These are phyloP conservation scores for Naganishia friedmannii DNA, from an alignment of 768 basidiomycete species.

Conservation along the genomic window DNA sequence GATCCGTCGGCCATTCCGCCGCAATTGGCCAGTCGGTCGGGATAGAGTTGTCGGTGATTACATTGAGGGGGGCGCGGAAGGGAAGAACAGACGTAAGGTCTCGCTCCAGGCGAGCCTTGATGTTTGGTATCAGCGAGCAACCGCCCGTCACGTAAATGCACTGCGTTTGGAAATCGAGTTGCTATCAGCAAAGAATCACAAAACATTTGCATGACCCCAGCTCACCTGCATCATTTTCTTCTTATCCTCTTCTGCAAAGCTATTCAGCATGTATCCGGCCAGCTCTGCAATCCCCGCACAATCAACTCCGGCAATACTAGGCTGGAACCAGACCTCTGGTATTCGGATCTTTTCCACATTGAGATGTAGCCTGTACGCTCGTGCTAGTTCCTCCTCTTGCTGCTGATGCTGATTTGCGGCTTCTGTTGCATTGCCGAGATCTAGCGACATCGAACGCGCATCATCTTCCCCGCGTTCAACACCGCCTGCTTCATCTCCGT, in stretches of 20 bases:
- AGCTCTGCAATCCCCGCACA: constrained; percentile 93
- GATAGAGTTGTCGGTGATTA: constrained; percentile 58
- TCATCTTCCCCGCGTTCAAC: not conserved
- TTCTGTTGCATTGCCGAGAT: not conserved
- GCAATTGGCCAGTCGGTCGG: constrained; percentile 31
- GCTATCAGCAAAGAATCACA: not conserved
- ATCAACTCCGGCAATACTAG: constrained; percentile 89
- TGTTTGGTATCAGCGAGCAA: constrained; percentile 69
- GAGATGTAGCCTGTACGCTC: constrained; percentile 70
- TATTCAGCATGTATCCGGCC: constrained; percentile 72
- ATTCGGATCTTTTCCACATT: constrained; percentile 87
- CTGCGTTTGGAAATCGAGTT: constrained; percentile 53
- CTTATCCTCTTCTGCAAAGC: constrained; percentile 69
- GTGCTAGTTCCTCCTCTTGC: constrained; percentile 35
- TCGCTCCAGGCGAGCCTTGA: constrained; percentile 65
- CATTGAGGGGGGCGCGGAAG: constrained; percentile 69
- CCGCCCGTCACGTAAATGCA: constrained; percentile 87
- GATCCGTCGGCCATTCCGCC: constrained; percentile 55
- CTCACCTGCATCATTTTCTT: constrained; percentile 71
- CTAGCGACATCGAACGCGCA: not conserved
- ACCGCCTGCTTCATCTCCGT: constrained; percentile 57
- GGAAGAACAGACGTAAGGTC: constrained; percentile 80
- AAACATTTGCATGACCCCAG: not conserved
- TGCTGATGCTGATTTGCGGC: constrained; percentile 19
- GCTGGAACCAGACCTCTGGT: constrained; percentile 88